Evolutionary conservation across 2,329 filamentous ascomycete genomes (phyloP).

Genomic region (Nemania diffusa): DNA sequence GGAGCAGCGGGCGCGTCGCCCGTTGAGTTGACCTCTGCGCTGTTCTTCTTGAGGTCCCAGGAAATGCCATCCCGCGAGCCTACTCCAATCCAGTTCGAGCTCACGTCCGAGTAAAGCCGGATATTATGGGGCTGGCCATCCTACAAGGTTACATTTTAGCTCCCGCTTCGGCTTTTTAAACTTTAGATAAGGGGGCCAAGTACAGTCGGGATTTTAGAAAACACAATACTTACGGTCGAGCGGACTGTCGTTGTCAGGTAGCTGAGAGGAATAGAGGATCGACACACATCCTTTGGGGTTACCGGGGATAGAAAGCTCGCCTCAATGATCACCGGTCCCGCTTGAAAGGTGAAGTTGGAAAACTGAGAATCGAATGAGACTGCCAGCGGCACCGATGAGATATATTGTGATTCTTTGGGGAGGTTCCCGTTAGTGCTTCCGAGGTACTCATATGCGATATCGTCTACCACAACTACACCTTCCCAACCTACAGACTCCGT

Average conservation of each 20-base stretch:
- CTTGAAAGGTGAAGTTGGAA: constrained; percentile 58
- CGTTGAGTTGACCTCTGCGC: constrained; percentile 48
- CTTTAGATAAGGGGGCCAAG: background rate
- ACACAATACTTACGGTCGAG: constrained; percentile 58
- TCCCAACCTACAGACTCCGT: constrained; percentile 62
- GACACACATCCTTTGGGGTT: constrained; percentile 79
- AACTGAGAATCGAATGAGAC: constrained; percentile 58
- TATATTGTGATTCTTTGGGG: constrained; percentile 48
- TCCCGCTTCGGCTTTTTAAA: background rate
- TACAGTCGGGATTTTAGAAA: background rate
- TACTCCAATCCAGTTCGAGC: constrained; percentile 82
- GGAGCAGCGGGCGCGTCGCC: constrained; percentile 65
- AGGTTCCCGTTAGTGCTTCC: constrained; percentile 57
- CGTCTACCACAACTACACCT: constrained; percentile 58
- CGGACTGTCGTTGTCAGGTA: constrained; percentile 77
- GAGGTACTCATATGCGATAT: constrained; percentile 56
- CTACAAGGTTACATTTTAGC: constrained; percentile 4
- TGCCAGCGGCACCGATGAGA: constrained; percentile 52
- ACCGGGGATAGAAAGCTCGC: constrained; percentile 76
- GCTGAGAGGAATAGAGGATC: constrained; percentile 81
- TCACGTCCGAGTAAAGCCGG: constrained; percentile 73
- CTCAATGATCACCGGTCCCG: constrained; percentile 50
- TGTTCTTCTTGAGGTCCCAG: constrained; percentile 70
- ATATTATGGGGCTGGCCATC: constrained; percentile 61
- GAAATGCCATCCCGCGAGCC: constrained; percentile 71